Conservation (phyloP, 352 stramenopile species). For the Paralagenidium karlingii region DNA sequence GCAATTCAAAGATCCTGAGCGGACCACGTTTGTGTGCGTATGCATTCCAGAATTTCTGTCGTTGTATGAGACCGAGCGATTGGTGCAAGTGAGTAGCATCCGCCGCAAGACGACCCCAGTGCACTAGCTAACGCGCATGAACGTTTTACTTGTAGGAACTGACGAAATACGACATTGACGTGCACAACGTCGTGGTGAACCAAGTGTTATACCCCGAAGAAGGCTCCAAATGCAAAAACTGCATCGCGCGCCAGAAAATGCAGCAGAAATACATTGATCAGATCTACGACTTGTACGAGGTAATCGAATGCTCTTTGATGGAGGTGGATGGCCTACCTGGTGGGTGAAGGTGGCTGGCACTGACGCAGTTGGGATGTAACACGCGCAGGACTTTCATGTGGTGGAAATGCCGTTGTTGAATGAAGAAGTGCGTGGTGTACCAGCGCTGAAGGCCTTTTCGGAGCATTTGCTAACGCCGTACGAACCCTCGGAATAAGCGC, state of each 20-base stretch:
- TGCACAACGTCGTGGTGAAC: slow-evolving; percentile 99
- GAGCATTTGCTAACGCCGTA: slow-evolving; percentile 91
- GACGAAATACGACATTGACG: slow-evolving; percentile 99
- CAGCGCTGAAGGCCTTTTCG: slow-evolving; percentile 90
- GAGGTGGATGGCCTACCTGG: no score
- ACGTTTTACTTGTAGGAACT: slow-evolving; percentile 91
- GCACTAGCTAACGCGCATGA: no score
- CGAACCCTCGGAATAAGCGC: slow-evolving; percentile 58
- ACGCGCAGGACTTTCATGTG: slow-evolving; percentile 99
- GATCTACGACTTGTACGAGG: slow-evolving; percentile 99
- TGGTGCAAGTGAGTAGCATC: slow-evolving; percentile 75
- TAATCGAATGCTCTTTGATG: no score
- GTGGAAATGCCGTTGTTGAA: slow-evolving; percentile 97
- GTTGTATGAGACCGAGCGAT: slow-evolving; percentile 98
- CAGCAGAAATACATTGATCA: slow-evolving; percentile 99
- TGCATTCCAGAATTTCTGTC: slow-evolving; percentile 99
- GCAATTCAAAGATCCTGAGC: slow-evolving; percentile 97
- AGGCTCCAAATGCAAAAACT: slow-evolving; percentile 84
- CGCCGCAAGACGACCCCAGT: neutral
- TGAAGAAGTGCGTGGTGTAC: slow-evolving; percentile 95
- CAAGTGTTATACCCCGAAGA: slow-evolving; percentile 93
- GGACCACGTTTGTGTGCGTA: slow-evolving; percentile 99
- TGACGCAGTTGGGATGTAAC: slow-evolving; percentile 12
- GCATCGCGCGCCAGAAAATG: slow-evolving; percentile 95
- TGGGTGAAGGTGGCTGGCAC: no score